Conservation (phyloP, 345 rosid genomes). For the Pistacia atlantica region DNA sequence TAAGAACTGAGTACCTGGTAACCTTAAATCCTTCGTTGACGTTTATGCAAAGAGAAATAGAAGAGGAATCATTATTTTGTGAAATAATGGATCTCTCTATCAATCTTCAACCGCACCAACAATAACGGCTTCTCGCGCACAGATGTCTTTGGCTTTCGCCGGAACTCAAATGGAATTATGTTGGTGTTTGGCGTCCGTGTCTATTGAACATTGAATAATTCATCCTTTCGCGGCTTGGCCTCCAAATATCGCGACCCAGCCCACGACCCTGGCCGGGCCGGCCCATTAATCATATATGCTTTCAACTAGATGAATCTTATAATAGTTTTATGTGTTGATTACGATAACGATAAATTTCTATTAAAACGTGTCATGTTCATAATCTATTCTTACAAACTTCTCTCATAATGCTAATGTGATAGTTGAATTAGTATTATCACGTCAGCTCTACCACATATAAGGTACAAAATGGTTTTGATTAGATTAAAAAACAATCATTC, state of each 20-base stretch:
- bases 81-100: constrained; percentile 1
- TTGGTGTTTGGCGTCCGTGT: constrained; percentile 33
- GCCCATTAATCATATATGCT: not conserved
- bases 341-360: no score
- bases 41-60: not conserved
- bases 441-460: no score
- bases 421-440: no score
- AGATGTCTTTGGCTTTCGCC: constrained; percentile 1
- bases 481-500: no score
- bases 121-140: not conserved
- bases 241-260: constrained; percentile 14
- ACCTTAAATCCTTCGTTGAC: not conserved
- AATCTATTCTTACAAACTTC: no score
- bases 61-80: not conserved
- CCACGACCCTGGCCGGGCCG: not conserved
- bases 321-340: no score
- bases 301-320: no score
- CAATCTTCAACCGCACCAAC: not conserved
- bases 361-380: no score
- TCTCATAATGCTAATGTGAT: no score
- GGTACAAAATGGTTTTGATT: no score
- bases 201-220: not conserved
- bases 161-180: constrained; percentile 25
- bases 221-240: constrained; percentile 8
- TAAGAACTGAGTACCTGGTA: constrained; percentile 12